These are phyloP conservation scores for Cenchrus americanus DNA, from an alignment of 176 grass and related monocot species.

Conservation along the genomic window DNA sequence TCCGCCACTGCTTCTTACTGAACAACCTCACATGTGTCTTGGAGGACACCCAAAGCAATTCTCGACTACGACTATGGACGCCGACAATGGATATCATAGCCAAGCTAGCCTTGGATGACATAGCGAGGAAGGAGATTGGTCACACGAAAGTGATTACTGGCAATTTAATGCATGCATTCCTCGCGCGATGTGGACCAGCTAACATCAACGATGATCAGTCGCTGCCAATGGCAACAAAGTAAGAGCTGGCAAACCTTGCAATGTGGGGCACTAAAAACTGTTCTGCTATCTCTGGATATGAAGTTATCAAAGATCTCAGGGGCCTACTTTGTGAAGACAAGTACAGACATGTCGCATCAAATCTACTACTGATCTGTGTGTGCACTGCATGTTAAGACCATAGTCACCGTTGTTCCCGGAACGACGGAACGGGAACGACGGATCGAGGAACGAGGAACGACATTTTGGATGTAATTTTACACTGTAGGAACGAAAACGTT, in stretches of 20 bases:
- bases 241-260: conserved; percentile 6
- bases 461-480: too few relatives aligned
- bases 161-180: neutral
- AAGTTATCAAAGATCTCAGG: neutral
- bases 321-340: neutral
- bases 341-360: neutral
- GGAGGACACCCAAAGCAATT: conserved; percentile 4
- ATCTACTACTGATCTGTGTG: neutral
- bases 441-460: too few relatives aligned
- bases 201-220: neutral
- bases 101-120: conserved; percentile 8
- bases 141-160: neutral
- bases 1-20: too few relatives aligned
- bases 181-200: neutral
- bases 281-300: neutral
- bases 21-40: neutral
- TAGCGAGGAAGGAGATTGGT: neutral
- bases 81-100: neutral
- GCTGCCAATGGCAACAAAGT: neutral
- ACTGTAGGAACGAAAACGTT: too few relatives aligned
- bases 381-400: too few relatives aligned
- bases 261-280: neutral
- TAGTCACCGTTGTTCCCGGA: too few relatives aligned
- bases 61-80: neutral
- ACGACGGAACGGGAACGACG: too few relatives aligned